Base-by-base conservation (phyloP, 371 early-diverging fungal species). In the Entomophthora muscae region DNA sequence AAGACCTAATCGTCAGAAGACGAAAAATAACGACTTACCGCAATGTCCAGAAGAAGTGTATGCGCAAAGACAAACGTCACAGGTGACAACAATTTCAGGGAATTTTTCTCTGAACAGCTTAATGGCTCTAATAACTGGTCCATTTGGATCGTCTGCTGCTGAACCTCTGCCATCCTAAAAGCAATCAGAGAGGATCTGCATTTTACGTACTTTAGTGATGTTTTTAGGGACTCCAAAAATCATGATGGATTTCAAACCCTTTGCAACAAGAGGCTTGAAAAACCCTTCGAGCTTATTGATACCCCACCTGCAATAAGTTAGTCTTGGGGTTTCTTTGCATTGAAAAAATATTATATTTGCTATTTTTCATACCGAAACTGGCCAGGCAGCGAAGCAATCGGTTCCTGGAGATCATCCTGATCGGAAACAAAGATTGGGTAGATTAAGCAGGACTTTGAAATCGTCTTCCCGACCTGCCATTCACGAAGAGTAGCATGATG, bases 41-140 rank as follows among this genome's bases (percentile, higher is more conserved):
- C 96, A 96, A 73, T 96, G 95, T 2, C 98, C 98, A 73, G 96
- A 97, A 23, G 76, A 76, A 1, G 98, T 96, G 75, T 90, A 98
- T 54, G 88, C 93, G 74, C 98, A 98, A 10, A 98, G 74, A 67
- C 98, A 98, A n/a, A 96, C 84, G 72, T 98, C 98, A 72, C 92
- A 91, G 22, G 87, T 89, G 24, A 98, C 82, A 53, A 90, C 80
- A 13, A 98, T 71, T 3, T 78, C 68, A 0, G 96, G 93, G 74
- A 88, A 98, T 30, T 76, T 73, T 23, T 75, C 67, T 57, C 90
- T 83, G 59, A 98, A 72, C 24, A 91, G 67, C 57, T 80, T 75
- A 66, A 95, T 75, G 13, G 94, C 90, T 56, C 78, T 78, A 61
- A 97, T 88, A 27, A 91, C 90, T 3, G 95, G 95, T 1, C 90